Conservation (phyloP, 192 early-diverging fungal genomes). For the Thoreauomyces humboldtii region DNA sequence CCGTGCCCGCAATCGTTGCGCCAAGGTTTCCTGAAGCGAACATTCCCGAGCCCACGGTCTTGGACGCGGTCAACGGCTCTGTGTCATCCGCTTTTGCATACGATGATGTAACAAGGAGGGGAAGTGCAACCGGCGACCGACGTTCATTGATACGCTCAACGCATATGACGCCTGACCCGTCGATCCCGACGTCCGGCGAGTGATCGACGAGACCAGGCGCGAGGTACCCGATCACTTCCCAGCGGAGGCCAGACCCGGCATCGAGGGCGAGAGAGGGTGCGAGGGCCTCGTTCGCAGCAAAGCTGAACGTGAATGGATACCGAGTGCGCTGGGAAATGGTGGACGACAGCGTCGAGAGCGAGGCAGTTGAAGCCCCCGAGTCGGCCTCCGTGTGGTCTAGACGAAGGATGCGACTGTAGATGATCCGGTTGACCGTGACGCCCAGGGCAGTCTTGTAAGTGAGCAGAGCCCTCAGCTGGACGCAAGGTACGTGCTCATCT, state of each 20-base stretch:
- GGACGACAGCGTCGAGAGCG: neutral
- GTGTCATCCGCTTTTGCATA: too few relatives aligned
- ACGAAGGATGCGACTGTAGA: conserved; percentile 6
- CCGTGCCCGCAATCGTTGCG: conserved; percentile 1
- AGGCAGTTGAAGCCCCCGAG: neutral
- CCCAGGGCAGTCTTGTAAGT: conserved; percentile 19
- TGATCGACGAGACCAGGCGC: neutral
- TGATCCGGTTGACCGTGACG: neutral
- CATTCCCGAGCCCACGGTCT: conserved; percentile 12
- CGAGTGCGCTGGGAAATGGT: neutral
- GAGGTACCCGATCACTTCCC: conserved; percentile 18
- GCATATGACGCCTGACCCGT: neutral
- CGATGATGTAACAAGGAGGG: conserved; percentile 21
- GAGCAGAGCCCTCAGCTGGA: too few relatives aligned
- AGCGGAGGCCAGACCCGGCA: conserved; percentile 18
- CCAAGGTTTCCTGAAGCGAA: conserved; percentile 10
- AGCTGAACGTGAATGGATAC: conserved; percentile 19
- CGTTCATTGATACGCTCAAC: too few relatives aligned
- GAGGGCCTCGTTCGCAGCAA: conserved; percentile 5
- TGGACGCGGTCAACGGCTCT: conserved; percentile 15
- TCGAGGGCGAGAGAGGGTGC: conserved; percentile 25
- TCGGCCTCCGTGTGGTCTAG: neutral
- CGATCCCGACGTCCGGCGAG: conserved; percentile 15
- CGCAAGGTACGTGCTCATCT: too few relatives aligned
- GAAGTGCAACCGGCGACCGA: neutral